Conservation (phyloP, 176 grass and related monocot species). For the Eremochloa ophiuroides region DNA sequence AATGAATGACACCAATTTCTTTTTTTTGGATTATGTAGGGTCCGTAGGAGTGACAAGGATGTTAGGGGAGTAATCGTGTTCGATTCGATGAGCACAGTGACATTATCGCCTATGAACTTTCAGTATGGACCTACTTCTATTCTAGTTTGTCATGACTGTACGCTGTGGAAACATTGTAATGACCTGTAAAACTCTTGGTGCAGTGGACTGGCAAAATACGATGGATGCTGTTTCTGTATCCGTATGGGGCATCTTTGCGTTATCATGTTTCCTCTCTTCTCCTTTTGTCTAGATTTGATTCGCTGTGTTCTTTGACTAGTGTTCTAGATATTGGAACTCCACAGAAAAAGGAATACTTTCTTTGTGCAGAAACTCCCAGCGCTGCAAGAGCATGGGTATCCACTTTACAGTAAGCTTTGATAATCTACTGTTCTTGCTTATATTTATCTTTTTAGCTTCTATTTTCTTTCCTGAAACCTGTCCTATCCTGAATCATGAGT, state of each 20-base stretch:
- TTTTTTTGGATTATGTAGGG: slow-evolving; percentile 44
- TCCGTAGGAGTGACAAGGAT: slow-evolving; percentile 53
- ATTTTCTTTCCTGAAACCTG: neutral
- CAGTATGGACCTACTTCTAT: slow-evolving; percentile 51
- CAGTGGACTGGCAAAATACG: slow-evolving; percentile 77
- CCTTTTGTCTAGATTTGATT: slow-evolving; percentile 9
- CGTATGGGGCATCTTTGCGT: slow-evolving; percentile 15
- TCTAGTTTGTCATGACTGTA: slow-evolving; percentile 4
- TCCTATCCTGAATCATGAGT: neutral
- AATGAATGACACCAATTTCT: slow-evolving; percentile 20
- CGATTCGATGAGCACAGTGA: slow-evolving; percentile 61
- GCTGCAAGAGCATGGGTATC: slow-evolving; percentile 89
- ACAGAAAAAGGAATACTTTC: slow-evolving; percentile 83
- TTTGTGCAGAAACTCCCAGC: slow-evolving; percentile 75
- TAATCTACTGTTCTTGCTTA: neutral
- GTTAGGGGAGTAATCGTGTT: slow-evolving; percentile 58
- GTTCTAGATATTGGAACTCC: slow-evolving; percentile 87
- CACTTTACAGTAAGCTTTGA: slow-evolving; percentile 70
- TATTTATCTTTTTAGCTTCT: neutral
- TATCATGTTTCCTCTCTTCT: slow-evolving; percentile 6
- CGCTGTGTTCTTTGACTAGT: slow-evolving; percentile 54
- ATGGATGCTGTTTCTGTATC: slow-evolving; percentile 95
- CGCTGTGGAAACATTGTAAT: neutral
- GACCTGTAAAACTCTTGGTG: slow-evolving; percentile 33
- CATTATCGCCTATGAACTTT: slow-evolving; percentile 67